These are phyloP conservation scores for Metschnikowia rubicola DNA, from an alignment of 805 yeast genomes.

Conservation along the genomic window DNA sequence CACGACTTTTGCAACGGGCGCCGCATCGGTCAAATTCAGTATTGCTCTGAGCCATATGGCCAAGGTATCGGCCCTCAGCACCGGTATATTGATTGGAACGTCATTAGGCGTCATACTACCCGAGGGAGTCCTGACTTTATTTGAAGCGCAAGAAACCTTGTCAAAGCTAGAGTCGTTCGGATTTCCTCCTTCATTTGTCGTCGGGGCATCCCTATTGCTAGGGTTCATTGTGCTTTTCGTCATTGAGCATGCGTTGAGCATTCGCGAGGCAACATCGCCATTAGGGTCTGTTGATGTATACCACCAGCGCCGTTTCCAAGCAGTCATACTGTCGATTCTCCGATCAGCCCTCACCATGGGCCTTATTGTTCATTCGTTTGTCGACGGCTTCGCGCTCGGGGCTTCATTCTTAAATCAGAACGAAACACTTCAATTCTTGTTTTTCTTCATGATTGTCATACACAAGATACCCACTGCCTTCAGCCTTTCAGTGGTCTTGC, in stretches of 20 bases:
- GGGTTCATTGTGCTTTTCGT: conserved; percentile 56
- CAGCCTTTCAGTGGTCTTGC: conserved; percentile 56
- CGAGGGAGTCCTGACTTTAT: conserved; percentile 55
- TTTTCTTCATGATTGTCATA: conserved; percentile 58
- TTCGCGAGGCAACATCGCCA: not conserved
- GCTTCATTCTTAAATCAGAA: conserved; percentile 46
- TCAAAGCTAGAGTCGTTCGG: conserved; percentile 1
- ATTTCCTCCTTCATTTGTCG: conserved; percentile 19
- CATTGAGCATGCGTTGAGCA: conserved; percentile 33
- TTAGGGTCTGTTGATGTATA: not conserved
- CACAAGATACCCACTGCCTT: conserved; percentile 78
- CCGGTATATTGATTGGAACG: conserved; percentile 61
- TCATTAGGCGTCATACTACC: conserved; percentile 59
- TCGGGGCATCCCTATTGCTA: conserved; percentile 47
- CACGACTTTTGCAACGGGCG: conserved; percentile 11
- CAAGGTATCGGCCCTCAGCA: conserved; percentile 48
- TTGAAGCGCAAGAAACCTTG: conserved; percentile 14
- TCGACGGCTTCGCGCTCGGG: conserved; percentile 75
- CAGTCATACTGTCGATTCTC: conserved; percentile 24
- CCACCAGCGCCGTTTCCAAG: not conserved
- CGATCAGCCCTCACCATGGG: conserved; percentile 55
- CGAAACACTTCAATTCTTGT: conserved; percentile 37
- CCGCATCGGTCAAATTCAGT: conserved; percentile 10
- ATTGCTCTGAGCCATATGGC: conserved; percentile 21
- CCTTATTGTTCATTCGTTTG: conserved; percentile 59